Conservation (phyloP, 306 rosid species). For the Dalbergia oliveri region DNA sequence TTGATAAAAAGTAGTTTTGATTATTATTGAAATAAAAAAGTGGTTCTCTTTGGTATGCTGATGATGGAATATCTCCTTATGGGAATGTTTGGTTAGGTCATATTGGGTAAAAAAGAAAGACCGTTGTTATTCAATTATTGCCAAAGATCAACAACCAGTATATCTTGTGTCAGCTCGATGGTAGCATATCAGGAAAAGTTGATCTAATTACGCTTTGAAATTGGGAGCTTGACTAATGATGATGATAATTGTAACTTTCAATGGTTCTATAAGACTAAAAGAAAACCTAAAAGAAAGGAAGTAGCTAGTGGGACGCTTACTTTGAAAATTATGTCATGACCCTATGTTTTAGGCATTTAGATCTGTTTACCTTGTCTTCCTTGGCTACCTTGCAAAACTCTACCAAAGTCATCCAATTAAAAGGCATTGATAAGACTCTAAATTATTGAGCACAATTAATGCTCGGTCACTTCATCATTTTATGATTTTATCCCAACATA, state of each 20-base stretch:
- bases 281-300: background rate
- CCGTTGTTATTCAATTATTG: background rate
- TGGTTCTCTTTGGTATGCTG: slow-evolving; percentile 24
- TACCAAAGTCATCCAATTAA: background rate
- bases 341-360: background rate
- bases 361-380: background rate
- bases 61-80: slow-evolving; percentile 19
- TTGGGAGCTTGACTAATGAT: slow-evolving; percentile 17
- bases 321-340: background rate
- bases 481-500: too few species aligned
- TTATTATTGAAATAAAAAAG: background rate
- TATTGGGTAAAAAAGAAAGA: slow-evolving; percentile 11
- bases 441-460: background rate
- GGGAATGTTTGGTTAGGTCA: slow-evolving; percentile 42
- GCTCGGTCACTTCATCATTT: background rate
- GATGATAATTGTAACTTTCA: slow-evolving; percentile 1
- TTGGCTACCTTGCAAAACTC: too few species aligned
- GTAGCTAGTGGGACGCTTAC: background rate
- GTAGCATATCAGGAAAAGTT: slow-evolving; percentile 16
- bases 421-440: background rate
- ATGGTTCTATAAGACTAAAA: slow-evolving; percentile 19
- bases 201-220: slow-evolving; percentile 25
- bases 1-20: background rate
- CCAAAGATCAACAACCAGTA: slow-evolving; percentile 26
- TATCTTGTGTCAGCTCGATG: slow-evolving; percentile 10